Evolutionary conservation across 164 flowering plant species (phyloP), one percentile per base, ranked within the genome.

Genomic region (Kalanchoe fedtschenkoi): DNA sequence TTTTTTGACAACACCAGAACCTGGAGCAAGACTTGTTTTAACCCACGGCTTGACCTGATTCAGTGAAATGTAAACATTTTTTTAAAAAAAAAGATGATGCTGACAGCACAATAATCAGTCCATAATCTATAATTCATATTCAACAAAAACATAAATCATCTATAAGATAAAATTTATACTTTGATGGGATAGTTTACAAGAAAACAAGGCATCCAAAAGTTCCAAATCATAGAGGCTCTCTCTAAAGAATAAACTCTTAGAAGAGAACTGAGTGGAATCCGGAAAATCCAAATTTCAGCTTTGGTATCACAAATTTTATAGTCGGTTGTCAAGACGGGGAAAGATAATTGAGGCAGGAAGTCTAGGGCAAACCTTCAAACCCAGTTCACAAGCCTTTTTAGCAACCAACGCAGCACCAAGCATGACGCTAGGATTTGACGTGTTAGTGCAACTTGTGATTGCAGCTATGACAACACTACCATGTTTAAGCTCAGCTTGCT

Each of bases 21-120:
- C 97, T 53, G 97, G 97, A 32, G 96, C 97, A 71, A 91, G 97
- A 72, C 96, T 88, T 63, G 96, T 89, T 75, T 91, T 91, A n/a
- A 91, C 66, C 97, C 97, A 91, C 69, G 97, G 96, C 69, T 88
- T 91, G 60, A 91, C 97, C 97, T 91, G 81, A 62, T 19, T 63
- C 28, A 26, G 15, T 13, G 39, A 11, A 16, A 60, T 1, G 11
- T 1, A 56, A 33, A 37, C 22, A 43, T 37, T 54, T n/a, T n/a
- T n/a, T n/a, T n/a, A n/a, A n/a, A 37, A 34, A 59, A 34, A 22
- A 15, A 16, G 14, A 34, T 44, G 26, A 51, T 2, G 11, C 24
- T 26, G 32, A 17, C 28, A 24, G 6, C 22, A 44, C 19, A 19
- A 19, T 19, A 19, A 44, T 19, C 0, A 6, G 21, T 10, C 24